Evolutionary conservation across 768 basidiomycete species (phyloP), one percentile per base, ranked within the genome.

Genomic region (Vararia minispora): DNA sequence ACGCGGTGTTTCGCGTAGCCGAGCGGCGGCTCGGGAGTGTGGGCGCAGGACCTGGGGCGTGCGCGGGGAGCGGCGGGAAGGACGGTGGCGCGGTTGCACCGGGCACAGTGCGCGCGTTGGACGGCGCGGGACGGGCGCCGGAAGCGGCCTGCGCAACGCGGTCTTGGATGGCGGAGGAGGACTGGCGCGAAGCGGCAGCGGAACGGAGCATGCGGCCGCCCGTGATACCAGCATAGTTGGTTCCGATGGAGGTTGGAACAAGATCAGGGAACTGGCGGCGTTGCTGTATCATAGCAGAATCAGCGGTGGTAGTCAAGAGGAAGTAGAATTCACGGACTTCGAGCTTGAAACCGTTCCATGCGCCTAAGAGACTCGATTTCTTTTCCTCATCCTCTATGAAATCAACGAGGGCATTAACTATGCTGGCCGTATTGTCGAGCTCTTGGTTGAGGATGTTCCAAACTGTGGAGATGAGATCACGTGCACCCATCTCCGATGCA

Each of bases 381-480:
- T 95, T 92, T 16, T 90, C 87, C 33, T 79, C 77, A 26, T 87
- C 86, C 2, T 86, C 84, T 6, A 94, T 53, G 5, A 88, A 58
- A 46, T 88, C 88, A 4, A 90, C 74, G 24, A 86, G 64, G 2
- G 71, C 63, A 42, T 79, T 82, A 30, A 89, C 64, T 24, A 86
- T 70, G 44, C 80, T 76, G 0, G 78, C 79, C 0, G 87, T 84
- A 22, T 75, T 68, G 36, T 95, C 89, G 16, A 83, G 55, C 44
- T 76, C 63, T 12, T 66, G 57, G 39, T 80, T 77, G 9, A 84
- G 59, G 25, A 83, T 68, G 52, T 79, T 85, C 79, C 79, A 94
- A n/a, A 92, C 65, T 0, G 86, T 92, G 28, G 79, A 79, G 35
- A 97, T 79, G 45, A 97, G 66, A 57, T 94, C 94, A 3, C 77